Conservation (phyloP, 768 basidiomycete species). For the Suillus luteus region DNA sequence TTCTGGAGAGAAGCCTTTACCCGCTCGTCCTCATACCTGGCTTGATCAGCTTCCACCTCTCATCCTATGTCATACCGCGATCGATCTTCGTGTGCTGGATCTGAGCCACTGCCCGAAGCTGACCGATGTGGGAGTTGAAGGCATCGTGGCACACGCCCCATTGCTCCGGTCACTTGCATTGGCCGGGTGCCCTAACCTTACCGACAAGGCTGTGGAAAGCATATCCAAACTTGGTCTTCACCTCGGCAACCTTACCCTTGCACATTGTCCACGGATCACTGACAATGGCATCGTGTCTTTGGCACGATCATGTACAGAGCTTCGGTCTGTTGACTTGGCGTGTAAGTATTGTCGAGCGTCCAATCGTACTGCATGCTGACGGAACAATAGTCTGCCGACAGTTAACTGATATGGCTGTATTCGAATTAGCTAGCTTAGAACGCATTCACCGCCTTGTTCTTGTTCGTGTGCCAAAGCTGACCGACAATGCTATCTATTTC, state of each 20-base stretch:
- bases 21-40: slow-evolving; percentile 59
- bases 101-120: slow-evolving; percentile 68
- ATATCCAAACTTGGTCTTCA: slow-evolving; percentile 73
- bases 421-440: slow-evolving; percentile 72
- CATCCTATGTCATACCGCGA: slow-evolving; percentile 62
- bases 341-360: slow-evolving; percentile 53
- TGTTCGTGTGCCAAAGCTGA: slow-evolving; percentile 79
- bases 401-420: slow-evolving; percentile 83
- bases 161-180: slow-evolving; percentile 75
- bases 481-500: slow-evolving; percentile 79
- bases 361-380: slow-evolving; percentile 20
- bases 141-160: slow-evolving; percentile 74
- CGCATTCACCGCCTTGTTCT: slow-evolving; percentile 77
- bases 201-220: slow-evolving; percentile 67
- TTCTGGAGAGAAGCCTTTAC: slow-evolving; percentile 46
- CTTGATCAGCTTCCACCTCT: slow-evolving; percentile 64
- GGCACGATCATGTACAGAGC: slow-evolving; percentile 66
- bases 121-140: slow-evolving; percentile 75
- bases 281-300: slow-evolving; percentile 71
- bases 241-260: slow-evolving; percentile 78
- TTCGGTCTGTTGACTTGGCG: slow-evolving; percentile 84
- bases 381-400: slow-evolving; percentile 67
- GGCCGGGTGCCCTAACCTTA: slow-evolving; percentile 75
- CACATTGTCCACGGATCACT: slow-evolving; percentile 79
- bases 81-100: slow-evolving; percentile 79